A percentile compares a stretch with the other conserved stretches of the same genome.
phyloP scores from a whole-genome alignment of 2,329 filamentous ascomycete genomes.

The Penicillium sclerotigenum region DNA sequence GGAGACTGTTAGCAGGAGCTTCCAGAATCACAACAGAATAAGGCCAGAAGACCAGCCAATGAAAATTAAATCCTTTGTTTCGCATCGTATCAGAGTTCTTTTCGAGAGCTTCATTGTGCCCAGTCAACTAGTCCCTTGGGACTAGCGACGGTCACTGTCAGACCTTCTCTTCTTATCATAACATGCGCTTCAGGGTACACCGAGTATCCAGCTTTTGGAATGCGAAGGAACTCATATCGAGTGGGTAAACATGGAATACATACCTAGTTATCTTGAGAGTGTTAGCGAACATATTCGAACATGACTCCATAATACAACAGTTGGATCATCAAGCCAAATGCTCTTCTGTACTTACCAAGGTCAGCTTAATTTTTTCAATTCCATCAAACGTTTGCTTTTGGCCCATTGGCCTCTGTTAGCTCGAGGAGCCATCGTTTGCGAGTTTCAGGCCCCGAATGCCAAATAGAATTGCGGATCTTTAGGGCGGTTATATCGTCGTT shows the following conservation, averaged over 20 bases:
- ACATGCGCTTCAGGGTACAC: background rate
- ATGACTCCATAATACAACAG: background rate
- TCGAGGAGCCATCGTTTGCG: background rate
- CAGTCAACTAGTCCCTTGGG: background rate
- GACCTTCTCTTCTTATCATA: background rate
- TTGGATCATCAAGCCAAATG: background rate
- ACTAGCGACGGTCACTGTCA: background rate
- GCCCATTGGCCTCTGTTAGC: background rate
- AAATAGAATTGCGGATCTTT: background rate
- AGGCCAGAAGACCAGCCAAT: background rate
- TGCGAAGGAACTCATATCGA: background rate
- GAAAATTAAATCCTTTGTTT: background rate
- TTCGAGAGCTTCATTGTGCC: background rate
- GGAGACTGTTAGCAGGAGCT: background rate
- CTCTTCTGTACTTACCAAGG: background rate
- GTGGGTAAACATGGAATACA: no score
- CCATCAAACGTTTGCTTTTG: background rate
- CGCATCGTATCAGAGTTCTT: background rate
- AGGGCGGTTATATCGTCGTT: background rate
- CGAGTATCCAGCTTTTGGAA: background rate
- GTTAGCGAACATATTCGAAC: background rate
- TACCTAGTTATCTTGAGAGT: background rate
- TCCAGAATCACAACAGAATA: background rate
- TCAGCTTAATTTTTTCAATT: background rate
- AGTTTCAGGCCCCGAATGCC: background rate